phyloP scores from a whole-genome alignment of 176 grass and related monocot species.

The Zea luxurians region DNA sequence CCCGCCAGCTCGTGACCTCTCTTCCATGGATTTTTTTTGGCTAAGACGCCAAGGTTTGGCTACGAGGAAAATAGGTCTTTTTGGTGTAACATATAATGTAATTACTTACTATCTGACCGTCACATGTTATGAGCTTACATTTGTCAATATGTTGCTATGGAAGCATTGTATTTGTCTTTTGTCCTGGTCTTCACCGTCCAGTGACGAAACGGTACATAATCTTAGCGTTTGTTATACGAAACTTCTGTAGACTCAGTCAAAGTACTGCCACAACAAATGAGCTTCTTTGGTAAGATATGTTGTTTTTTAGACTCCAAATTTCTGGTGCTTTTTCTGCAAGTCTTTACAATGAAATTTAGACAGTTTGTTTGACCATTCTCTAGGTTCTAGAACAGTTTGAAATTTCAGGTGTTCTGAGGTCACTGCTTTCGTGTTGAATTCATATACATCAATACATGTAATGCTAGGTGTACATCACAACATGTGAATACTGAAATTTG shows the following conservation, averaged over 20 bases:
- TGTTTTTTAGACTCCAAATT: slow-evolving; percentile 13
- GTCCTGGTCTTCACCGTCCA: background rate
- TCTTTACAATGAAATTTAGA: background rate
- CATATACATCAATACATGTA: background rate
- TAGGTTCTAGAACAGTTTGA: background rate
- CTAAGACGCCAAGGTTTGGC: background rate
- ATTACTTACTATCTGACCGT: background rate
- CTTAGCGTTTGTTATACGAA: background rate
- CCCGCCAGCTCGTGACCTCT: background rate
- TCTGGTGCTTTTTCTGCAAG: background rate
- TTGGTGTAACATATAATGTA: background rate
- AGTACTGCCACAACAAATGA: background rate
- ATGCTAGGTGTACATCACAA: background rate
- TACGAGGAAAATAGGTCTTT: background rate
- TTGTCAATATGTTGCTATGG: slow-evolving; percentile 2
- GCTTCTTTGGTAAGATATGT: background rate
- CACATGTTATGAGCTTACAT: background rate
- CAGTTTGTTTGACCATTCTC: background rate
- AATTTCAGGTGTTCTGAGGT: background rate
- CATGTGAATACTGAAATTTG: background rate
- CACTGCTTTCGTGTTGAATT: background rate
- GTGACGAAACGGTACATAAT: background rate
- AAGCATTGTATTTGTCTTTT: background rate
- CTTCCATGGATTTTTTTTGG: background rate
- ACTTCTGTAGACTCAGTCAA: background rate